phyloP scores from a whole-genome alignment of 2,329 filamentous ascomycete species.

The Colletotrichum siamense region DNA sequence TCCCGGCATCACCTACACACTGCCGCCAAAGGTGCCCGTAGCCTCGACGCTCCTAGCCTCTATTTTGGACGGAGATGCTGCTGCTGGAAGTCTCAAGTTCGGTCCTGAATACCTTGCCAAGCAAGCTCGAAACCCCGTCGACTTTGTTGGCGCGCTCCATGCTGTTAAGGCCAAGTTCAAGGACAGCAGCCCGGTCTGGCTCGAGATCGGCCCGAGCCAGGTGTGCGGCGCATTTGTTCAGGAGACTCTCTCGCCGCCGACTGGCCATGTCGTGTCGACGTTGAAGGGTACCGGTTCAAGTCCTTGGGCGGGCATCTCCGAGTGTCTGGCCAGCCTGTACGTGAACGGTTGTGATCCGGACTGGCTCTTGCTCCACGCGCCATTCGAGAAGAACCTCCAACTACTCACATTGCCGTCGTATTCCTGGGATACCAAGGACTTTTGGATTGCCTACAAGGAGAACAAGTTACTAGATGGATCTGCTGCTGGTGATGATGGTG shows the following conservation, averaged over 20 bases:
- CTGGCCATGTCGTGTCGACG: not conserved
- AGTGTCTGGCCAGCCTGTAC: not conserved
- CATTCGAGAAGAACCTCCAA: not conserved
- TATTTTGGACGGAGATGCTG: not conserved
- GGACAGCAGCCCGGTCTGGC: constrained; percentile 56
- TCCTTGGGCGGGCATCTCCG: not conserved
- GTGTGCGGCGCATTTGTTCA: constrained; percentile 65
- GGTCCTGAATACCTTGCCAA: not conserved
- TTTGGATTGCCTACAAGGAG: constrained; percentile 2
- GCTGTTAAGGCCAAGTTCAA: constrained; percentile 35
- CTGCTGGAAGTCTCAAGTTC: not conserved
- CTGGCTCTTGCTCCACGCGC: not conserved
- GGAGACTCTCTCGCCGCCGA: not conserved
- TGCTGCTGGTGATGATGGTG: too few species aligned
- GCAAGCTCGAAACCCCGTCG: not conserved
- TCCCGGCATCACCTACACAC: not conserved
- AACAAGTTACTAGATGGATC: not conserved
- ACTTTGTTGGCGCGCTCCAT: constrained; percentile 47
- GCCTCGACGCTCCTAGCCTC: not conserved
- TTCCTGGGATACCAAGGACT: constrained; percentile 1
- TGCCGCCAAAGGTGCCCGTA: not conserved
- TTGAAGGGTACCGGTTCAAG: not conserved
- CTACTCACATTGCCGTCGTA: not conserved
- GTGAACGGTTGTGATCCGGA: not conserved
- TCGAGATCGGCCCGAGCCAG: constrained; percentile 74